Evolutionary conservation across 768 basidiomycete genomes (phyloP), one percentile per base, ranked within the genome.

Genomic region (Xerocomellus amylosporus): DNA sequence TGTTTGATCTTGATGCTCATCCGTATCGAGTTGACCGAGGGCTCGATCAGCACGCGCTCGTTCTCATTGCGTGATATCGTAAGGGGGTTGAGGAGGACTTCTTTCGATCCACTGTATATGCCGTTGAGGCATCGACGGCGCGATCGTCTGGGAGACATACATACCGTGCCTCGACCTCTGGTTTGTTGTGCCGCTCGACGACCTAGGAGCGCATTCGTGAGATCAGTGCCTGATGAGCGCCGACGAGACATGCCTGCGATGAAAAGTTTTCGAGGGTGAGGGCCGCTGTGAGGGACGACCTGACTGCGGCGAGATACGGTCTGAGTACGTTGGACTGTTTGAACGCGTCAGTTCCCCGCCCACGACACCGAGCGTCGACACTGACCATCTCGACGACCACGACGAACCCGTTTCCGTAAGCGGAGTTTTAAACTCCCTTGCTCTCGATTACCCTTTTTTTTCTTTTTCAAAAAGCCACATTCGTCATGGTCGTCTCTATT

Each of bases 1-100:
- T 99, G 97, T 72, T 99, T 99, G 71, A 99, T 98, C 78, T 88
- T 93, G 75, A 99, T 98, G 73, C 90, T 93, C 54, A 99, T 79
- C 39, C 97, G 87, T 70, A 98, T 91, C 2, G 94, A 96, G 75
- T 99, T 99, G 75, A 98, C 85, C 2, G 93, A 94, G 2, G 97
- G 89, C 72, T 99, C 97, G 74, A 99, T 93, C 62, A 99, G 77
- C 63, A 98, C 97, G 56, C 90, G 87, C 70, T 99, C 97, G 64
- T 94, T 91, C 75, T 98, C 94, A 71, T 97, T 98, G 63, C 97
- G 87, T 12, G 95, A 95, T 74, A 98, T 98, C 38, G 85, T 86
- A 41, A 98, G 78, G 15, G 97, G 91, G 64, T 93, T 95, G 51
- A 98, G 84, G 42, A 98, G 81, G 50, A 94, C 94, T 75, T 98